Conservation (phyloP, 2,329 filamentous ascomycete genomes). For the Ceratocystis alfenasii region DNA sequence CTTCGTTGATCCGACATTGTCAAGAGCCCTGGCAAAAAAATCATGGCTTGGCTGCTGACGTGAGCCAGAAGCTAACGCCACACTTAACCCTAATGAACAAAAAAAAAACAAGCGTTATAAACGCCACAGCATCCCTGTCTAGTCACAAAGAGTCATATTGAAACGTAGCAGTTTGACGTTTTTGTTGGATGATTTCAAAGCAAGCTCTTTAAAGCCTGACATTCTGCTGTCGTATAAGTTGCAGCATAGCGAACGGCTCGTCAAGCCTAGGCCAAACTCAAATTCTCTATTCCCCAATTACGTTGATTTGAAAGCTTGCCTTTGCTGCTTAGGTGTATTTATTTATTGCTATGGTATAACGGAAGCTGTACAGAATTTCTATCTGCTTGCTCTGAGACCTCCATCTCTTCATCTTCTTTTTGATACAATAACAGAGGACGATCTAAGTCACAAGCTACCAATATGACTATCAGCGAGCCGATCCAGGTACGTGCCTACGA, state of each 20-base stretch:
- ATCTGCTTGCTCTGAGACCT: not conserved
- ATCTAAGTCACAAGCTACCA: constrained; percentile 14
- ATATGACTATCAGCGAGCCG: constrained; percentile 25
- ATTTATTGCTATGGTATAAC: not conserved
- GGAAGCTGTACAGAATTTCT: not conserved
- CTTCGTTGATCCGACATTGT: not conserved
- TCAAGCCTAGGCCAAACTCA: not conserved
- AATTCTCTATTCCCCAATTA: not conserved
- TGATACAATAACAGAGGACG: not conserved
- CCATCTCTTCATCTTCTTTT: constrained; percentile 4
- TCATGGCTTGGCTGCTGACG: constrained; percentile 14
- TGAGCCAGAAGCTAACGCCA: constrained; percentile 10
- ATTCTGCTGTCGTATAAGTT: constrained; percentile 9
- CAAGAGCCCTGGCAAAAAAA: constrained; percentile 16
- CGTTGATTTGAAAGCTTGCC: not conserved
- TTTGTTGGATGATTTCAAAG: constrained; percentile 30
- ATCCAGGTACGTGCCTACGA: constrained; percentile 24
- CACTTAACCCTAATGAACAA: constrained; percentile 15
- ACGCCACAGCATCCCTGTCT: not conserved
- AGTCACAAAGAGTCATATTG: not conserved
- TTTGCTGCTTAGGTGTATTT: not conserved
- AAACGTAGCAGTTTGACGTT: constrained; percentile 9
- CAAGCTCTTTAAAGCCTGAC: constrained; percentile 24
- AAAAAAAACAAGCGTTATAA: not conserved
- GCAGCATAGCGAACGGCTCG: not conserved